A percentile compares a stretch with the other conserved stretches of the same genome.
These are phyloP conservation scores for Heliamphora exappendiculata DNA, from an alignment of 148 eudicot species.

Conservation along the genomic window DNA sequence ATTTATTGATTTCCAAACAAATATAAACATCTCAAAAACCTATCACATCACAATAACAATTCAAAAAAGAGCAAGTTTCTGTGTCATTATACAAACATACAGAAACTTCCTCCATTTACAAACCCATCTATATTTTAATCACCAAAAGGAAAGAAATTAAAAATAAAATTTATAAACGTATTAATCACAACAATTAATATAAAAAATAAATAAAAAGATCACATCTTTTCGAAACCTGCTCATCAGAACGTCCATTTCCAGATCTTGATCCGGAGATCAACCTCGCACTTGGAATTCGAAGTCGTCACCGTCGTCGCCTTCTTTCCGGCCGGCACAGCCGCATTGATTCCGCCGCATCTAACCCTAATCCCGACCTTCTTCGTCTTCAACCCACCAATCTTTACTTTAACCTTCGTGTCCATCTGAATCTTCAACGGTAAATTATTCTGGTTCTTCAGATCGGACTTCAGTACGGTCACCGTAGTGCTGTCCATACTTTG, in stretches of 20 bases:
- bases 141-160: background rate
- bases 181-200: background rate
- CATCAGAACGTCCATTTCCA: constrained; percentile 43
- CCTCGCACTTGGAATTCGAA: constrained; percentile 34
- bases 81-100: background rate
- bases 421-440: constrained; percentile 29
- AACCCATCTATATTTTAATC: background rate
- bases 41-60: background rate
- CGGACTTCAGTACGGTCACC: constrained; percentile 14
- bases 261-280: constrained; percentile 44
- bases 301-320: constrained; percentile 20
- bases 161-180: background rate
- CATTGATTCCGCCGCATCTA: constrained; percentile 31
- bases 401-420: constrained; percentile 34
- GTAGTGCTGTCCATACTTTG: constrained; percentile 12
- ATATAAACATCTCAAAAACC: background rate
- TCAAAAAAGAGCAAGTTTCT: background rate
- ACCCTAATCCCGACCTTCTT: constrained; percentile 38
- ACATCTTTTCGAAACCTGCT: background rate
- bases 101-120: constrained; percentile 8
- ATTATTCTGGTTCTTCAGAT: constrained; percentile 24
- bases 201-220: background rate
- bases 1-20: background rate
- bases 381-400: constrained; percentile 32
- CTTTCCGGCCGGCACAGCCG: constrained; percentile 29